Evolutionary conservation across 345 rosid species (phyloP).

Genomic region (Euphorbia lathyris): DNA sequence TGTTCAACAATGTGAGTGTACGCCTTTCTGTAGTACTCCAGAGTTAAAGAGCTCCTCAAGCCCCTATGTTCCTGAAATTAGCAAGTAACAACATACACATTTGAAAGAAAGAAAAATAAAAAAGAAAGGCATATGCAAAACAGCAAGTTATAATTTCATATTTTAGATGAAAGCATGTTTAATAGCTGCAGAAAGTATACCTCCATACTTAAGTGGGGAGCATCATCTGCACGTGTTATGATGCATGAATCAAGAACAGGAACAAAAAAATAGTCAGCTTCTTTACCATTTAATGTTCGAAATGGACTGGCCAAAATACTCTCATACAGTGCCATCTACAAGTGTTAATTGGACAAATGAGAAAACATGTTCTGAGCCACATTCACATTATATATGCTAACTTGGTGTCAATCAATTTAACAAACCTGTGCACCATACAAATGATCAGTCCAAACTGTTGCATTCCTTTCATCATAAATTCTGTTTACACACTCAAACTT

Average conservation of each 20-base stretch:
- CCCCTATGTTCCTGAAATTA: constrained; percentile 67
- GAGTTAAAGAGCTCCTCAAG: constrained; percentile 84
- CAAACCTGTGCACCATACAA: constrained; percentile 89
- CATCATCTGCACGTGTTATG: constrained; percentile 87
- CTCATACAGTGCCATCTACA: constrained; percentile 93
- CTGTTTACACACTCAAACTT: constrained; percentile 87
- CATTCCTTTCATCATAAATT: constrained; percentile 72
- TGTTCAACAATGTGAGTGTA: constrained; percentile 59
- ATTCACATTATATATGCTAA: constrained; percentile 13
- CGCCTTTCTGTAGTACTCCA: constrained; percentile 80
- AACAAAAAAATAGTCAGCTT: constrained; percentile 95
- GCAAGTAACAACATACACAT: not conserved
- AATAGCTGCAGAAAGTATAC: constrained; percentile 31
- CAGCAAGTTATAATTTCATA: not conserved
- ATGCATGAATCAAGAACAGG: constrained; percentile 98
- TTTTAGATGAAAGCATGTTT: not conserved
- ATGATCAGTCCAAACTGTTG: constrained; percentile 85
- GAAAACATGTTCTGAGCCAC: constrained; percentile 4
- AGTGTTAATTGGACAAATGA: constrained; percentile 8
- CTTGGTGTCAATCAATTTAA: constrained; percentile 10
- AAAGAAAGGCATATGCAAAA: not conserved
- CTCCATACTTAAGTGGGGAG: constrained; percentile 79
- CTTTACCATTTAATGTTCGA: constrained; percentile 88
- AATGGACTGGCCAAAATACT: constrained; percentile 73
- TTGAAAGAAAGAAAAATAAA: not conserved